These are phyloP conservation scores for Senna tora DNA, from an alignment of 306 rosid genomes.

Conservation along the genomic window DNA sequence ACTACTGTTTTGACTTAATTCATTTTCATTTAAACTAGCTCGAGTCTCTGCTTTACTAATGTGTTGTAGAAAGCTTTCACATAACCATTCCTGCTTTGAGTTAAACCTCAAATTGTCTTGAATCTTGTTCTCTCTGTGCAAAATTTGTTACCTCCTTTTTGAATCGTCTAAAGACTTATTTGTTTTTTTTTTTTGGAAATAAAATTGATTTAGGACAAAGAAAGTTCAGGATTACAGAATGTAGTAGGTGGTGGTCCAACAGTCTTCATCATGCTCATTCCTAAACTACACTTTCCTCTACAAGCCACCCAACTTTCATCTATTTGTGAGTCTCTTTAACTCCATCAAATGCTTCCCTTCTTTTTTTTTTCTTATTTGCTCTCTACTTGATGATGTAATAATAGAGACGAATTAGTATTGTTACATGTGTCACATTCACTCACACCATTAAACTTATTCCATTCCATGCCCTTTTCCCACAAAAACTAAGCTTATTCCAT, in stretches of 20 bases:
- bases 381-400: conserved; percentile 31
- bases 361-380: background rate
- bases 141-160: background rate
- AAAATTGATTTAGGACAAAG: conserved; percentile 1
- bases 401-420: conserved; percentile 11
- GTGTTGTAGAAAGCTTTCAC: conserved; percentile 21
- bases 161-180: background rate
- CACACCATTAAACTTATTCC: conserved; percentile 7
- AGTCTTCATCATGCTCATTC: conserved; percentile 21
- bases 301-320: background rate
- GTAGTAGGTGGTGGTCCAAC: conserved; percentile 7
- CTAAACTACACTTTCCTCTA: conserved; percentile 1
- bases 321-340: conserved; percentile 6
- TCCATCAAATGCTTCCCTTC: conserved; percentile 3
- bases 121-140: background rate
- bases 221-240: background rate
- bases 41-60: background rate
- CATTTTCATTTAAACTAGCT: background rate
- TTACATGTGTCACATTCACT: conserved; percentile 29
- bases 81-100: background rate
- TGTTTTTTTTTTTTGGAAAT: background rate
- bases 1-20: background rate
- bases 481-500: conserved; percentile 3
- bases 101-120: background rate
- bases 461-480: conserved; percentile 26